These are phyloP conservation scores for Aspergillus fumigatiaffinis DNA, from an alignment of 2,329 filamentous ascomycete genomes.

Conservation along the genomic window DNA sequence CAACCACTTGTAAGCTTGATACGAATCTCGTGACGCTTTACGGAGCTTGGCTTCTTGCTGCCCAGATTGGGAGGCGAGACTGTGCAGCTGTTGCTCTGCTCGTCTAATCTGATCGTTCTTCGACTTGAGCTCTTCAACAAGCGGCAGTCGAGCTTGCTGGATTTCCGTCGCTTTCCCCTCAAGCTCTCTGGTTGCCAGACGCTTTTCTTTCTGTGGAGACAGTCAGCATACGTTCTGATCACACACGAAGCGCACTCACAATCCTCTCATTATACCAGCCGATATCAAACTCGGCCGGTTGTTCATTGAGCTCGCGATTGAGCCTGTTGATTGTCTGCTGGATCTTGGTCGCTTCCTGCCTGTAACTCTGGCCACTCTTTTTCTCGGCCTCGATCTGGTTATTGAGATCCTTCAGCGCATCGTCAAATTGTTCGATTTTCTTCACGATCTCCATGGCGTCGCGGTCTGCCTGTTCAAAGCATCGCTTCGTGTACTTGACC, in stretches of 20 bases:
- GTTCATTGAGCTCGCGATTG: slow-evolving; percentile 60
- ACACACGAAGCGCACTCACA: slow-evolving; percentile 45
- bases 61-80: slow-evolving; percentile 69
- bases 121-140: slow-evolving; percentile 33
- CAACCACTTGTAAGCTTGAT: slow-evolving; percentile 76
- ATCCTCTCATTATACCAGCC: slow-evolving; percentile 69
- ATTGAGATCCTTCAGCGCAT: slow-evolving; percentile 34
- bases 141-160: slow-evolving; percentile 29
- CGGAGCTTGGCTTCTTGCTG: slow-evolving; percentile 67
- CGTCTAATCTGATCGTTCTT: slow-evolving; percentile 36
- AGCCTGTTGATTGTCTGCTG: slow-evolving; percentile 58
- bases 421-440: slow-evolving; percentile 38
- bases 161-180: slow-evolving; percentile 41
- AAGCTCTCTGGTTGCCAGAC: slow-evolving; percentile 34
- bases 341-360: slow-evolving; percentile 49
- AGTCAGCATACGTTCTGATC: slow-evolving; percentile 21
- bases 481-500: slow-evolving; percentile 52
- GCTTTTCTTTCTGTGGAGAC: slow-evolving; percentile 53
- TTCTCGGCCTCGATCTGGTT: slow-evolving; percentile 49
- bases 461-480: slow-evolving; percentile 53
- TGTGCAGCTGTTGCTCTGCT: slow-evolving; percentile 50
- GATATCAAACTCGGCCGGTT: slow-evolving; percentile 64
- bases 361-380: slow-evolving; percentile 49
- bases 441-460: slow-evolving; percentile 40
- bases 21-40: slow-evolving; percentile 59